Base-by-base conservation (phyloP, 2,329 filamentous ascomycete species). In the Colletotrichum tabaci region DNA sequence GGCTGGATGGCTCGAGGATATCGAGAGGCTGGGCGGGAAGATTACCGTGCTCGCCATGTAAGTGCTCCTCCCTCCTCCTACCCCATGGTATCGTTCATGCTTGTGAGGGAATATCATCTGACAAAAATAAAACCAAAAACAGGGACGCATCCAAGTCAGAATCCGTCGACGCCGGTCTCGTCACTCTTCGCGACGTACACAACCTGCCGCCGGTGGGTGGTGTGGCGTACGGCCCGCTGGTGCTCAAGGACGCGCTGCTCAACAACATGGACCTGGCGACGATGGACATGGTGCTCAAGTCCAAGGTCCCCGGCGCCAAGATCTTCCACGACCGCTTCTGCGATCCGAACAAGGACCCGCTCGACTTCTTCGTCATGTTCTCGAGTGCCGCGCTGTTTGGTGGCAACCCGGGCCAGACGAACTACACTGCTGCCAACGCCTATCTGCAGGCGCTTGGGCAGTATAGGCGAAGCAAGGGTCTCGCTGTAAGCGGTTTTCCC, bases 371-470 rank as follows among this genome's bases (percentile, higher is more conserved):
- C 67, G 72, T 83, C 57, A 40, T 80, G 12, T 78, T 82, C 65
- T 80, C 79, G 0, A 12, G 77, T 1, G 63, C 75, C 2, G 47
- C 53, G 1, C 0, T 42, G 2, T 70, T 80, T 5, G 61, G 75
- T 2, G 81, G 82, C 2, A 80, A 79, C 53, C 26, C 53, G 4
- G 79, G 77, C 23, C 86, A 89, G 74, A 70, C 79, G 5, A 84
- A 82, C 71, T 89, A 89, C 70, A 75, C 77, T 0, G 83, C 84
- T 0, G 85, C 82, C 2, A 87, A 87, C 73, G 67, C 71, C 4
- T 88, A 80, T 76, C 82, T 87, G 78, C 73, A 73, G 4, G 73
- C 73, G 1, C 74, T 88, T 0, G 82, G 79, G 0, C 52, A 72
- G 0, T 76, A 83, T 8, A 75, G 86, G 4, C 68, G 81, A 0